Conservation (phyloP, 2,329 filamentous ascomycete genomes). For the Fusarium sacchari region DNA sequence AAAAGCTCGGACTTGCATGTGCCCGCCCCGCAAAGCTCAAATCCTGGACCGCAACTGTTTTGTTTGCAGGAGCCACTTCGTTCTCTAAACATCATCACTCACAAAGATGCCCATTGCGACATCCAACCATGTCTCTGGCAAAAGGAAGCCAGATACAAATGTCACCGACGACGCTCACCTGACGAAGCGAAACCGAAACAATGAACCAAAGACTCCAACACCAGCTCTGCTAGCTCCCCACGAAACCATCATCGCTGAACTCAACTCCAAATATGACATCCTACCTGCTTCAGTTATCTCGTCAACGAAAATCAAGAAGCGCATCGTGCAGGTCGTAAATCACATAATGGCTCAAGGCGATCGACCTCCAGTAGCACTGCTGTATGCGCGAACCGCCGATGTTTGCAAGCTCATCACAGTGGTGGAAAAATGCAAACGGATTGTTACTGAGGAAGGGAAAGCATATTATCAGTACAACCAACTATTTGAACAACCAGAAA, state of each 20-base stretch:
- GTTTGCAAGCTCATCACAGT: conserved; percentile 75
- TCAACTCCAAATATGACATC: conserved; percentile 60
- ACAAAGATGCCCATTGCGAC: conserved; percentile 29
- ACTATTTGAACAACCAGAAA: conserved; percentile 59
- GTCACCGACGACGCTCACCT: not conserved
- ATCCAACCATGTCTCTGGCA: conserved; percentile 14
- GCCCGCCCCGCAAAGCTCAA: conserved; percentile 32
- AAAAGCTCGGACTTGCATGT: conserved; percentile 7
- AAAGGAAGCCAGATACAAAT: conserved; percentile 31
- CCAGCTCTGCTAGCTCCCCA: conserved; percentile 50
- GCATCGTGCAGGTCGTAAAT: conserved; percentile 56
- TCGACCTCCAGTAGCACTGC: conserved; percentile 52
- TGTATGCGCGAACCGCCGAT: conserved; percentile 62
- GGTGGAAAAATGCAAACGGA: conserved; percentile 71
- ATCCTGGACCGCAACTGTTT: conserved; percentile 35
- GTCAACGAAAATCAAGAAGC: conserved; percentile 68
- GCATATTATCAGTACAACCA: conserved; percentile 68
- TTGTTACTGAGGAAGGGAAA: conserved; percentile 59
- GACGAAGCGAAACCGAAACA: conserved; percentile 3
- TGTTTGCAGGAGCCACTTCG: conserved; percentile 5
- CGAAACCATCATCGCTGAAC: conserved; percentile 55
- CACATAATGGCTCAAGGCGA: conserved; percentile 53
- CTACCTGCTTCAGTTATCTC: conserved; percentile 66
- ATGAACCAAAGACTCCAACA: conserved; percentile 8
- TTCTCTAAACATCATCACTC: conserved; percentile 8